A percentile compares a stretch with the other conserved stretches of the same genome.
These are phyloP conservation scores for Ascochyta viciae-villosae DNA, from an alignment of 2,329 filamentous ascomycete genomes.

Conservation along the genomic window DNA sequence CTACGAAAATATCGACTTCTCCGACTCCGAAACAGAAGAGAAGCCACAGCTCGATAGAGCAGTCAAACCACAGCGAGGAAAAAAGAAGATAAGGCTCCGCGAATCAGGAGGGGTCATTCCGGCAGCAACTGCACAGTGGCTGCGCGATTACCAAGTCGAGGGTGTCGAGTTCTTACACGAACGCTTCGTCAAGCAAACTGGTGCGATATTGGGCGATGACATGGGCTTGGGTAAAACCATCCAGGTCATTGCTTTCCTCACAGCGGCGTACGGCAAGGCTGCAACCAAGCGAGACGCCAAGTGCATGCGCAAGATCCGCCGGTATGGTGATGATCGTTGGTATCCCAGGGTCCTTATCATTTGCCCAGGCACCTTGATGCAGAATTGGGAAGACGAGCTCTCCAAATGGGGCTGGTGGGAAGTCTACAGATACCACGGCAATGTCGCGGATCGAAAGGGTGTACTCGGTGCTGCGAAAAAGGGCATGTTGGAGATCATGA, in stretches of 20 bases:
- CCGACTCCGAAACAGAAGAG: slow-evolving; percentile 72
- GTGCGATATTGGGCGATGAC: slow-evolving; percentile 91
- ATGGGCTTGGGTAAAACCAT: slow-evolving; percentile 98
- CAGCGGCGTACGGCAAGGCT: slow-evolving; percentile 91
- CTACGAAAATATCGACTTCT: slow-evolving; percentile 78
- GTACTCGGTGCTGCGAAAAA: slow-evolving; percentile 74
- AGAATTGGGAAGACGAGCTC: slow-evolving; percentile 90
- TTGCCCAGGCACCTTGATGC: slow-evolving; percentile 85
- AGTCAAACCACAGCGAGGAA: slow-evolving; percentile 70
- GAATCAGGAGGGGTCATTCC: slow-evolving; percentile 84
- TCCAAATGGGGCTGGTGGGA: slow-evolving; percentile 96
- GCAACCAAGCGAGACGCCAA: slow-evolving; percentile 86
- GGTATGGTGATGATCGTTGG: slow-evolving; percentile 66
- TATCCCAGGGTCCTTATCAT: slow-evolving; percentile 86
- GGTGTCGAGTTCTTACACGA: slow-evolving; percentile 87
- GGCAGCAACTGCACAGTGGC: slow-evolving; percentile 86
- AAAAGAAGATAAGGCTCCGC: slow-evolving; percentile 76
- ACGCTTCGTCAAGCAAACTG: slow-evolving; percentile 88
- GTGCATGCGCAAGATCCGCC: slow-evolving; percentile 84
- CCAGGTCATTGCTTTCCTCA: slow-evolving; percentile 91
- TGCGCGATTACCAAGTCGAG: slow-evolving; percentile 89
- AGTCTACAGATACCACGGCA: slow-evolving; percentile 80
- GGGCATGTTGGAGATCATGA: slow-evolving; percentile 85
- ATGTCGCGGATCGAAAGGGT: slow-evolving; percentile 67
- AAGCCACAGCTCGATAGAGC: slow-evolving; percentile 70